A percentile compares a stretch with the other conserved stretches of the same genome.
These are phyloP conservation scores for Yarrowia sp. DNA, from an alignment of 805 yeast genomes.

Conservation along the genomic window DNA sequence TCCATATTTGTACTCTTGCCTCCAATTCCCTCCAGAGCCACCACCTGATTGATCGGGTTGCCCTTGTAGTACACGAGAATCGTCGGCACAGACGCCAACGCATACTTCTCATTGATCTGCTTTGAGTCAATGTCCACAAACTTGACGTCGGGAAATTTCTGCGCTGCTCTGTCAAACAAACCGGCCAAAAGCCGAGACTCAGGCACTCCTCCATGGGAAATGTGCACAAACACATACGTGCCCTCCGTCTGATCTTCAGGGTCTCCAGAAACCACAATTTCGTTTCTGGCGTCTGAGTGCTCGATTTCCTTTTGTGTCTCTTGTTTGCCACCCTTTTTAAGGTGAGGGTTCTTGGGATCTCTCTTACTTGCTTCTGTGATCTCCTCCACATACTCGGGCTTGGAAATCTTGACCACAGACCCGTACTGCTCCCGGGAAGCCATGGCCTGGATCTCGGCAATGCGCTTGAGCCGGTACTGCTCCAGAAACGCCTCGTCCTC, in stretches of 20 bases:
- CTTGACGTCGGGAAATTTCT: constrained; percentile 78
- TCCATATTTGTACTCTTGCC: constrained; percentile 74
- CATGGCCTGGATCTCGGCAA: constrained; percentile 72
- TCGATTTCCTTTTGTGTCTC: not conserved
- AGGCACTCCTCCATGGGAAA: constrained; percentile 64
- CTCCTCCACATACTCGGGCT: constrained; percentile 86
- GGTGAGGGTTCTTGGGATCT: constrained; percentile 29
- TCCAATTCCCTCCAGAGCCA: constrained; percentile 81
- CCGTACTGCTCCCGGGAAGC: constrained; percentile 71
- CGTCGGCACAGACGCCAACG: constrained; percentile 91
- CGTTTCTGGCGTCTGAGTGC: constrained; percentile 18
- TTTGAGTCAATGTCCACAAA: constrained; percentile 91
- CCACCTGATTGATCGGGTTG: constrained; percentile 77
- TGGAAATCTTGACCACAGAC: constrained; percentile 73
- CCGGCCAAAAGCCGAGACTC: constrained; percentile 77
- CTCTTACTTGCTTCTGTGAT: constrained; percentile 77
- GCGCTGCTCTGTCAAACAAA: constrained; percentile 64
- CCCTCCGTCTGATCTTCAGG: constrained; percentile 46
- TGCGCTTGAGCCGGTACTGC: constrained; percentile 74
- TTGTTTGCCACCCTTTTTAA: not conserved
- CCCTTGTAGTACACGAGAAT: constrained; percentile 79
- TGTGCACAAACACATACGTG: constrained; percentile 74
- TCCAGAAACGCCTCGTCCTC: constrained; percentile 80
- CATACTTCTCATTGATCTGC: constrained; percentile 91
- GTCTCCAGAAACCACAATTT: constrained; percentile 15